Evolutionary conservation across 140 eudicot species (phyloP).

Genomic region (Stevia rebaudiana): DNA sequence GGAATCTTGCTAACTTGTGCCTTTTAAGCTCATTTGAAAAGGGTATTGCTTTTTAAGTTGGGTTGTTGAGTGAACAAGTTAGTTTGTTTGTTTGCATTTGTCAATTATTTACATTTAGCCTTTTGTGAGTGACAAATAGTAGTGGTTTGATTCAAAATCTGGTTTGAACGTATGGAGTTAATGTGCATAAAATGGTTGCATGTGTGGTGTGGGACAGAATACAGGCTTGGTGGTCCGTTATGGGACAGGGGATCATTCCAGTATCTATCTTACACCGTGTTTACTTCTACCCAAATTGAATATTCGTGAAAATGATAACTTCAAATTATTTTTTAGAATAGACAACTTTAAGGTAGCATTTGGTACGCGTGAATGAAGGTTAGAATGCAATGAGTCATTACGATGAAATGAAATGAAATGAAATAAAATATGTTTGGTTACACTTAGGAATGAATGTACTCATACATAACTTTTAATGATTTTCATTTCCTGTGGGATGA

Average conservation of each 20-base stretch:
- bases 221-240: constrained; percentile 9
- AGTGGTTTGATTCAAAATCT: constrained; percentile 25
- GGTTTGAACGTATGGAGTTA: constrained; percentile 26
- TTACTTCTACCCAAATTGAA: background rate
- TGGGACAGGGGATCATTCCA: constrained; percentile 27
- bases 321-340: background rate
- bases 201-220: constrained; percentile 30
- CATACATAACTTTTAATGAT: too few relatives aligned
- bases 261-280: constrained; percentile 12
- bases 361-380: too few relatives aligned
- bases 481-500: too few relatives aligned
- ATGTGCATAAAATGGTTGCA: constrained; percentile 29
- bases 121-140: constrained; percentile 22
- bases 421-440: too few relatives aligned
- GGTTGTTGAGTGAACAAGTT: constrained; percentile 25
- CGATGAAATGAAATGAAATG: too few relatives aligned
- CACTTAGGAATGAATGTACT: too few relatives aligned
- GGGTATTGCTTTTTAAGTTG: constrained; percentile 20
- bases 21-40: constrained; percentile 14
- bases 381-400: too few relatives aligned
- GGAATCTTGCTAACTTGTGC: constrained; percentile 21
- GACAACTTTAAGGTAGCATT: background rate
- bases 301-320: constrained; percentile 15
- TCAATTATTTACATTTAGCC: background rate
- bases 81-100: constrained; percentile 16